Evolutionary conservation across 768 basidiomycete genomes (phyloP).

Genomic region (Phanerochaete carnosa): DNA sequence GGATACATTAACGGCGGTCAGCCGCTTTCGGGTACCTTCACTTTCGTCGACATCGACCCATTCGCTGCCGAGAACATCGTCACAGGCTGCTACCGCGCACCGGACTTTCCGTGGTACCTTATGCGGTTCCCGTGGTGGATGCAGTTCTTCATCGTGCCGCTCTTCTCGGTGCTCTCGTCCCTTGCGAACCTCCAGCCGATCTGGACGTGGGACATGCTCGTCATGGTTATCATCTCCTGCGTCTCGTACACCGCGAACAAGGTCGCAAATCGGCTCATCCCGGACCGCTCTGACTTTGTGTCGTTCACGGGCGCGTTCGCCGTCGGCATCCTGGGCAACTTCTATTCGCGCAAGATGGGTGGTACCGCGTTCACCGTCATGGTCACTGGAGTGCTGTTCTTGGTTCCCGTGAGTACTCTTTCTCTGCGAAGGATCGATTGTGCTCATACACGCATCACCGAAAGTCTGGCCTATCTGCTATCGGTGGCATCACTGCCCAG

Average conservation of each 20-base stretch:
- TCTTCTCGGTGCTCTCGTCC: constrained; percentile 67
- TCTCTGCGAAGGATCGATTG: background rate
- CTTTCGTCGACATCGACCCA: constrained; percentile 55
- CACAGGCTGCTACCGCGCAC: constrained; percentile 63
- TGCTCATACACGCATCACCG: background rate
- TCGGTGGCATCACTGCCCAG: constrained; percentile 80
- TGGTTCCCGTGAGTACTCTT: constrained; percentile 65
- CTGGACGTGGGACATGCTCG: constrained; percentile 62
- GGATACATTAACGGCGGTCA: constrained; percentile 32
- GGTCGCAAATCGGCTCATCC: constrained; percentile 77
- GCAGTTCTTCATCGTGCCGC: constrained; percentile 67
- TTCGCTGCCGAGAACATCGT: constrained; percentile 44
- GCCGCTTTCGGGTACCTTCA: constrained; percentile 58
- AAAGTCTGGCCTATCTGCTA: constrained; percentile 80
- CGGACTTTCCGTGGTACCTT: constrained; percentile 69
- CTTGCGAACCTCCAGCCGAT: constrained; percentile 74
- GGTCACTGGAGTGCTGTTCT: constrained; percentile 85
- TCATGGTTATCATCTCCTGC: constrained; percentile 84
- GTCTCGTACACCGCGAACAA: constrained; percentile 74
- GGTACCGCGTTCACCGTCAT: constrained; percentile 87
- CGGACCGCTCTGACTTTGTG: constrained; percentile 77
- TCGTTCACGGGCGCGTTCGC: constrained; percentile 81
- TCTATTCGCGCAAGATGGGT: constrained; percentile 75
- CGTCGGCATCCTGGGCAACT: constrained; percentile 70
- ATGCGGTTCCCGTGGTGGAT: constrained; percentile 77